Evolutionary conservation across 768 basidiomycete genomes (phyloP), one percentile per base, ranked within the genome.

Genomic region (Tephrocybe sp.): DNA sequence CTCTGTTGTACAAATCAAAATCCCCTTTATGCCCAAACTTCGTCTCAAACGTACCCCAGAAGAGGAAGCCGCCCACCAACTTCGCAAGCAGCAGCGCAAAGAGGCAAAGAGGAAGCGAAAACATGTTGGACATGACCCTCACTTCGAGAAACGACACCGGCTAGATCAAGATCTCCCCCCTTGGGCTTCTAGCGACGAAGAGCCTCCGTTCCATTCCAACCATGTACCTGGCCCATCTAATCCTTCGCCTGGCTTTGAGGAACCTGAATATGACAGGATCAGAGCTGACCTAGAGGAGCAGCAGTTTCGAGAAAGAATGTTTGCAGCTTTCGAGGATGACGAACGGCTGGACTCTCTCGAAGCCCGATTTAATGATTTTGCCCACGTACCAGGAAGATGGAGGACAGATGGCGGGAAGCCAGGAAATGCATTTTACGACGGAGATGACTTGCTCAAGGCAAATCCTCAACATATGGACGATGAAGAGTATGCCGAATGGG

Each of bases 401-500:
- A 66, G 74, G 48, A 60, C 57, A 27, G 58, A 60, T 12, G 55
- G 55, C 13, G 55, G 62, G 33, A 62, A 69, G 47, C 59, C 48
- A 43, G 39, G 59, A 34, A 49, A 61, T 48, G 50, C 49, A 47
- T 40, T 60, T 31, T 50, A 54, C 46, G 53, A 60, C 57, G 64
- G 63, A 48, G 71, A 75, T 55, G 67, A 67, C 23, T 66, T 72
- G 57, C 53, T 68, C 65, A 81, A 63, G 57, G 68, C 65, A 62
- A 74, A 67, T 57, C 79, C 69, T 33, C 64, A 60, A 27, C 41
- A 62, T 41, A 86, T 94, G 86, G 84, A 86, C 52, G 91, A 94
- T 7, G 87, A 94, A 56, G 85, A 91, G 52, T 95, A 95, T 57
- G 80, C 86, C 1, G 89, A 91, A 58, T 94, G 89, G 88, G 70